These are phyloP conservation scores for Chalciporus sphaerocephalus DNA, from an alignment of 768 basidiomycete genomes.

Conservation along the genomic window DNA sequence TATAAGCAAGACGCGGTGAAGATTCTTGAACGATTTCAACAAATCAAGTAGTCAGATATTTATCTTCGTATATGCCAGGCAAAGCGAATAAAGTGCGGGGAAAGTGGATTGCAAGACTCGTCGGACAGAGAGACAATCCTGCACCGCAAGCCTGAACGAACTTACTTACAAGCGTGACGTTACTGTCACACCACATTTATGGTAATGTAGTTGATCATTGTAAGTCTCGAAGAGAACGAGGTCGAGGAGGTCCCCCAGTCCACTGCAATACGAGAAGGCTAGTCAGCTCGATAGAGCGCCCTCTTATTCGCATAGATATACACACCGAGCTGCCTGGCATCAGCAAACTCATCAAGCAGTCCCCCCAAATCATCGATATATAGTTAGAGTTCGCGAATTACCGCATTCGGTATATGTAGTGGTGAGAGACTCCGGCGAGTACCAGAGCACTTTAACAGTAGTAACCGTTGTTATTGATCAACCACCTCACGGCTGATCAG, in stretches of 20 bases:
- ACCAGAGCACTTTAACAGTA: too few relatives aligned
- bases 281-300: too few relatives aligned
- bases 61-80: constrained; percentile 3
- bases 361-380: too few relatives aligned
- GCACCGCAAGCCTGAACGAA: constrained; percentile 28
- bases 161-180: constrained; percentile 37
- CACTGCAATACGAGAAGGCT: too few relatives aligned
- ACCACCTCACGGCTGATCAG: too few relatives aligned
- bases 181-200: constrained; percentile 31
- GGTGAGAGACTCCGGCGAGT: constrained; percentile 10
- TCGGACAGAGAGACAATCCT: constrained; percentile 25
- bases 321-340: too few relatives aligned
- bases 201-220: constrained; percentile 34
- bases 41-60: constrained; percentile 10
- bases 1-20: not conserved
- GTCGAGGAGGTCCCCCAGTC: too few relatives aligned
- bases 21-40: constrained; percentile 10
- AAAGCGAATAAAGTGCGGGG: constrained; percentile 9
- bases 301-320: too few relatives aligned
- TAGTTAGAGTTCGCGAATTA: too few relatives aligned
- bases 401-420: constrained; percentile 31
- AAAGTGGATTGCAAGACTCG: constrained; percentile 13
- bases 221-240: not conserved
- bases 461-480: too few relatives aligned
- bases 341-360: too few relatives aligned